Evolutionary conservation across 192 early-diverging fungal genomes (phyloP), one percentile per base, ranked within the genome.

Genomic region (Dissophora globulifera): DNA sequence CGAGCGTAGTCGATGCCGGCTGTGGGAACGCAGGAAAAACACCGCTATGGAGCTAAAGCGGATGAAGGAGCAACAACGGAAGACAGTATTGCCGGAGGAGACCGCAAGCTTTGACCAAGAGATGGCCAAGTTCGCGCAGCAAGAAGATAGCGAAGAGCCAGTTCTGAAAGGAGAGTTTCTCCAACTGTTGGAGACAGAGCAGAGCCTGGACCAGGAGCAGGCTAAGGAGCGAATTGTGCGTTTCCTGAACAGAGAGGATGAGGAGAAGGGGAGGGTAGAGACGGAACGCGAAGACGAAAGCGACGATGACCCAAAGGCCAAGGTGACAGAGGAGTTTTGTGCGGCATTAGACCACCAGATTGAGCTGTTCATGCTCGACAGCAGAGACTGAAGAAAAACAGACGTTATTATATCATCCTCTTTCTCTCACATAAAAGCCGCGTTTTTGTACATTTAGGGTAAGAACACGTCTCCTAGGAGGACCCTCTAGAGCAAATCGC

Each of bases 1-100:
- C 51, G 71, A 78, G 29, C 63, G 58, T 12, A 54, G 75, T 10
- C 67, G 78, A 30, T 86, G 85, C 23, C 72, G 63, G 23, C 47
- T 76, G 0, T 76, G 72, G 72, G 64, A 67, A 27, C 49, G 50
- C 4, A 42, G 53, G 55, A 58, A 10, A 38, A 40, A 47, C 27
- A 41, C n/a, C n/a, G 6, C 17, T n/a, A 27, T 4, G 4, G 17
- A 23, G 50, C n/a, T 23, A 5, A 23, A n/a, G 8, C 33, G 23
- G 33, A 2, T n/a, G n/a, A 3, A 30, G 17, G n/a, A n/a, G n/a
- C n/a, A n/a, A n/a, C n/a, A n/a, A n/a, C n/a, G n/a, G n/a, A n/a
- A n/a, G n/a, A n/a, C n/a, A n/a, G n/a, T n/a, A n/a, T n/a, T n/a
- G n/a, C n/a, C n/a, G n/a, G n/a, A n/a, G n/a, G n/a, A n/a, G n/a